These are phyloP conservation scores for Candida berthetii DNA, from an alignment of 805 yeast genomes.

Conservation along the genomic window DNA sequence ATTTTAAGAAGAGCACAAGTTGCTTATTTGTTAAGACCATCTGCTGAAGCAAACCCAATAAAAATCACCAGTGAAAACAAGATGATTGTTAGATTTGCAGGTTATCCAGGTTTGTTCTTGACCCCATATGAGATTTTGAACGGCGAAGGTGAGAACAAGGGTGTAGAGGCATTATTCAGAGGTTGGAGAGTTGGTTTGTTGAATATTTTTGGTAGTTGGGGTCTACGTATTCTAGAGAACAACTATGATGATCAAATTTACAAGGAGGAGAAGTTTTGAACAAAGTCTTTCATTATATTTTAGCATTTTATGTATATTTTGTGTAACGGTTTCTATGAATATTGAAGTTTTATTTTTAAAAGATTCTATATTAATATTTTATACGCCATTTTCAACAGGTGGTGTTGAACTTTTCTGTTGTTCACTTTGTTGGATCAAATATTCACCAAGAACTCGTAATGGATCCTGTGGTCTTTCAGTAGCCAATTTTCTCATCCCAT, in stretches of 20 bases:
- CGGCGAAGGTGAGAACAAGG: conserved; percentile 34
- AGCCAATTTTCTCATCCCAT: conserved; percentile 56
- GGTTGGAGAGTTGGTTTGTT: conserved; percentile 91
- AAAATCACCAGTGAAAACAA: conserved; percentile 38
- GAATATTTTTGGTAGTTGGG: conserved; percentile 80
- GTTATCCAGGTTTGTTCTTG: conserved; percentile 47
- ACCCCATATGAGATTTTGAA: conserved; percentile 42
- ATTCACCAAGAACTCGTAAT: conserved; percentile 46
- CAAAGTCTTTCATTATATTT: not conserved
- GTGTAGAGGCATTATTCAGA: conserved; percentile 55
- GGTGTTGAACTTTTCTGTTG: conserved; percentile 2
- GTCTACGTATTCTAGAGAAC: conserved; percentile 52
- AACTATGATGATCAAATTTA: conserved; percentile 37
- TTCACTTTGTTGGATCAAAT: conserved; percentile 34
- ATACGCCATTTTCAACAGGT: not conserved
- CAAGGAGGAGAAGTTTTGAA: conserved; percentile 33
- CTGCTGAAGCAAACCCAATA: conserved; percentile 24
- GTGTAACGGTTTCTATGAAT: not conserved
- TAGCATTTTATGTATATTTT: not conserved
- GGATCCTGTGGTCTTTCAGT: conserved; percentile 46
- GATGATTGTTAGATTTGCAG: conserved; percentile 53
- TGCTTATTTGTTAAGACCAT: conserved; percentile 40
- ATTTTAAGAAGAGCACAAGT: conserved; percentile 80
- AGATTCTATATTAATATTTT: not conserved
- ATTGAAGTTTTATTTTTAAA: not conserved